Base-by-base conservation (phyloP, 2,329 filamentous ascomycete species). In the Chaetoscypha palmicola region DNA sequence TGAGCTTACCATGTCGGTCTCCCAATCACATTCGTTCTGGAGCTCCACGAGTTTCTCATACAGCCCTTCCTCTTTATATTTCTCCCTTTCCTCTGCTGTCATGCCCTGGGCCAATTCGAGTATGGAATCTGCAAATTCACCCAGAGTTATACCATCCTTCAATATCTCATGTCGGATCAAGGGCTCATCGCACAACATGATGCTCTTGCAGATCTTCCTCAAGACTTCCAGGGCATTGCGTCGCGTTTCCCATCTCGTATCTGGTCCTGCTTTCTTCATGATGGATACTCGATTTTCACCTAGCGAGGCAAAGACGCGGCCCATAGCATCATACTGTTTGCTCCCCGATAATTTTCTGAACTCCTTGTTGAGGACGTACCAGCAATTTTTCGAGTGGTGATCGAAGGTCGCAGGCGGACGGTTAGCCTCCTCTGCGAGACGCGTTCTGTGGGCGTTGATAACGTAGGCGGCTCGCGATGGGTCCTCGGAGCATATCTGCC, bases 161-260 rank as follows among this genome's bases (percentile, higher is more conserved):
- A 46, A 49, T 5, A 52, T 16, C 35, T 52, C 52, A 34, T 50
- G 41, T 8, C 45, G 38, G n/a, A 50, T 49, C 26, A 41, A 24
- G 14, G 41, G 39, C 24, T 50, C 45, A 4, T 50, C 39, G 20
- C 47, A 47, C 5, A 52, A 43, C 36, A 47, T 34, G 22, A 50
- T 48, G 32, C 47, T 50, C 30, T 50, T 50, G 45, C 38, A 46
- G 11, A 52, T 52, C 41, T 50, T 52, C 8, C 50, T 14, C 40
- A 50, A 16, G 4, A 33, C 37, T 12, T 52, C 50, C 3, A 52
- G 37, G 2, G 42, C 45, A 24, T 52, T 52, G 9, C 50, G 14
- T 10, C 48, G 31, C 3, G 48, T 50, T 34, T 47, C 31, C 41
- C 45, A 50, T 11, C 37, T 17, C 5, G 38, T 43, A 22, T 43